Percentiles rank a stretch among this genome's conserved stretches.
phyloP scores from a whole-genome alignment of 345 rosid species.

The Syzygium jambos region DNA sequence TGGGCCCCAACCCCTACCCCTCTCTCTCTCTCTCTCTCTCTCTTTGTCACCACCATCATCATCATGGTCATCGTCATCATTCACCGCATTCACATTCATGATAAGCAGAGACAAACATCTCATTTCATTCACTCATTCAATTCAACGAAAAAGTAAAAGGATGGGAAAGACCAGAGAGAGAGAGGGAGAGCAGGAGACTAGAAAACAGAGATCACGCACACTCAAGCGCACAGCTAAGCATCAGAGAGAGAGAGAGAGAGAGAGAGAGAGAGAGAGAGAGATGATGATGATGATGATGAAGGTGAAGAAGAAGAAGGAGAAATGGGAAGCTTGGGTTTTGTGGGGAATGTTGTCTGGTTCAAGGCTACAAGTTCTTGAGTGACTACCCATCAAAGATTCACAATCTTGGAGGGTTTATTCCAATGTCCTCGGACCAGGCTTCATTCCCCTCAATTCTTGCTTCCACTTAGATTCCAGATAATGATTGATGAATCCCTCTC shows the following conservation, averaged over 20 bases:
- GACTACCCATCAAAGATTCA: background rate
- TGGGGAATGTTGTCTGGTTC: constrained; percentile 17
- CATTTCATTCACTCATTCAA: background rate
- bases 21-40: no score
- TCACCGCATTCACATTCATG: background rate
- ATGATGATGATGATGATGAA: no score
- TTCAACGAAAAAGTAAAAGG: background rate
- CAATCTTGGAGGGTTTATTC: background rate
- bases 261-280: background rate
- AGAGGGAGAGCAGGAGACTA: background rate
- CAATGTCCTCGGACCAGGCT: constrained; percentile 75
- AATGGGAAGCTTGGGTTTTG: background rate
- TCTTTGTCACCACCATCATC: background rate
- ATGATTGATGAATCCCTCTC: background rate
- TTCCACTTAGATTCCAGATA: background rate
- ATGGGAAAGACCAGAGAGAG: background rate
- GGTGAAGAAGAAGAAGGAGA: background rate
- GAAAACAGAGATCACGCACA: background rate
- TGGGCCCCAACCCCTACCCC: background rate
- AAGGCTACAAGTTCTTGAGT: background rate
- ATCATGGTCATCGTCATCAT: background rate
- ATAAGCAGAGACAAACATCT: background rate
- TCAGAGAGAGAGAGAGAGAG: background rate
- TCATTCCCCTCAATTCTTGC: constrained; percentile 63
- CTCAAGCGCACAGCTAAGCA: background rate